phyloP scores from a whole-genome alignment of 2,329 filamentous ascomycete species.

The Aspergillus sp. region DNA sequence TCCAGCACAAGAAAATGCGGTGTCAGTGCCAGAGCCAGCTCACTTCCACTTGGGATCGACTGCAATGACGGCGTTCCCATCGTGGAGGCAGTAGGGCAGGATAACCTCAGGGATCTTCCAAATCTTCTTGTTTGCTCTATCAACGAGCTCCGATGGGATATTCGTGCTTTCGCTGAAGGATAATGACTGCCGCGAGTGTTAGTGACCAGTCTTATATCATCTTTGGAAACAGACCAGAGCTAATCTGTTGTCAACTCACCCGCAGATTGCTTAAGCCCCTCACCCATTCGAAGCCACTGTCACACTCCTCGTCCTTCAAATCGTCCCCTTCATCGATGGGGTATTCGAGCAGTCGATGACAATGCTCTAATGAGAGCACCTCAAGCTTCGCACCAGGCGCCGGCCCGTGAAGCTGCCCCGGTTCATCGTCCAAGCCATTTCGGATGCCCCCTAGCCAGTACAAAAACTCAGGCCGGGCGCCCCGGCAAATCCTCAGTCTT shows the following conservation, averaged over 20 bases:
- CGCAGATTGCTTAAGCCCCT: conserved; percentile 21
- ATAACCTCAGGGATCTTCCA: conserved; percentile 31
- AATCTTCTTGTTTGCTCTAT: conserved; percentile 23
- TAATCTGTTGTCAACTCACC: conserved; percentile 15
- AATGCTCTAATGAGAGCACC: conserved; percentile 31
- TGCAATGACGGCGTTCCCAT: conserved; percentile 19
- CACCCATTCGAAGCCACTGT: conserved; percentile 29
- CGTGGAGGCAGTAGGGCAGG: conserved; percentile 18
- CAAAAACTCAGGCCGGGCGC: conserved; percentile 34
- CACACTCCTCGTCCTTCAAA: conserved; percentile 11
- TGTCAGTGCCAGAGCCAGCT: background rate
- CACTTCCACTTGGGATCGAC: conserved; percentile 23
- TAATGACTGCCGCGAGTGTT: conserved; percentile 21
- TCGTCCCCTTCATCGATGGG: conserved; percentile 11
- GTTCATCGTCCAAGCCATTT: conserved; percentile 12
- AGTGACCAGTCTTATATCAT: background rate
- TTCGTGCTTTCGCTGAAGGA: conserved; percentile 28
- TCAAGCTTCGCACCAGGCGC: conserved; percentile 24
- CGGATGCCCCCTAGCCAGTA: conserved; percentile 32
- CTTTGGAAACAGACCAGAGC: background rate
- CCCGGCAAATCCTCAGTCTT: conserved; percentile 33
- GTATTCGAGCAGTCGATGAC: conserved; percentile 18
- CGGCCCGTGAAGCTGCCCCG: background rate
- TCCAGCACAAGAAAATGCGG: too few species aligned
- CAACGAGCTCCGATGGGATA: conserved; percentile 22